These are phyloP conservation scores for Colletotrichum costaricense DNA, from an alignment of 2,329 filamentous ascomycete species.

Conservation along the genomic window DNA sequence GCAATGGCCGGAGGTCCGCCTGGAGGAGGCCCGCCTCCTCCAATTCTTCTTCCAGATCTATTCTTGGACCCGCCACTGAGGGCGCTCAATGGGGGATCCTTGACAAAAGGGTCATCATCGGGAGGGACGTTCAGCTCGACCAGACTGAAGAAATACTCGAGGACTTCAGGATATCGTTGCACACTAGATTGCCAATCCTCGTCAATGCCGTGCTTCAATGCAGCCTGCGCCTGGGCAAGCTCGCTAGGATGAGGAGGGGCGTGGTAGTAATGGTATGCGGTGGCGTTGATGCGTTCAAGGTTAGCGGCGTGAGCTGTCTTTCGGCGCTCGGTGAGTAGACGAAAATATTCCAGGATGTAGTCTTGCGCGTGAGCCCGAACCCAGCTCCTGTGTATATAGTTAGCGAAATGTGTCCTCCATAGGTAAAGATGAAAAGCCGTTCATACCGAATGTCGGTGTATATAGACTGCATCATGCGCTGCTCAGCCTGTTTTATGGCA, in stretches of 20 bases:
- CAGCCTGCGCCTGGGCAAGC: constrained; percentile 71
- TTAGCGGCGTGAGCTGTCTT: constrained; percentile 67
- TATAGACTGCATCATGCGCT: constrained; percentile 70
- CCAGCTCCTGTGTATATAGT: constrained; percentile 62
- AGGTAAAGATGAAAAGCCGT: neutral
- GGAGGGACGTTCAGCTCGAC: constrained; percentile 74
- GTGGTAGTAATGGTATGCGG: constrained; percentile 69
- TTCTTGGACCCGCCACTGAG: constrained; percentile 59
- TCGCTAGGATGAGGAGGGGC: constrained; percentile 69
- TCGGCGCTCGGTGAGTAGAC: constrained; percentile 69
- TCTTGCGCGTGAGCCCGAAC: constrained; percentile 74
- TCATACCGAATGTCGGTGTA: constrained; percentile 73
- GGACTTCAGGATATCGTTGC: constrained; percentile 81
- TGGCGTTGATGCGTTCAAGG: constrained; percentile 65
- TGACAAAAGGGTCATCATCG: constrained; percentile 70
- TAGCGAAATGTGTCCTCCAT: constrained; percentile 34
- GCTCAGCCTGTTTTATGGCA: constrained; percentile 72
- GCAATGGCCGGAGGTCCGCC: constrained; percentile 47
- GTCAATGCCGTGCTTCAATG: constrained; percentile 79
- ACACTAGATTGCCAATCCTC: constrained; percentile 83
- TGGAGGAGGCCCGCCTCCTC: neutral
- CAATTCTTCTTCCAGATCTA: constrained; percentile 48
- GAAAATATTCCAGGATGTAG: constrained; percentile 75
- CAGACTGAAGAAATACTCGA: constrained; percentile 82
- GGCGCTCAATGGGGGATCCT: constrained; percentile 69